A percentile compares a stretch with the other conserved stretches of the same genome.
Evolutionary conservation across 495 filamentous ascomycete species (phyloP).

Genomic region (Penicillium manginii): DNA sequence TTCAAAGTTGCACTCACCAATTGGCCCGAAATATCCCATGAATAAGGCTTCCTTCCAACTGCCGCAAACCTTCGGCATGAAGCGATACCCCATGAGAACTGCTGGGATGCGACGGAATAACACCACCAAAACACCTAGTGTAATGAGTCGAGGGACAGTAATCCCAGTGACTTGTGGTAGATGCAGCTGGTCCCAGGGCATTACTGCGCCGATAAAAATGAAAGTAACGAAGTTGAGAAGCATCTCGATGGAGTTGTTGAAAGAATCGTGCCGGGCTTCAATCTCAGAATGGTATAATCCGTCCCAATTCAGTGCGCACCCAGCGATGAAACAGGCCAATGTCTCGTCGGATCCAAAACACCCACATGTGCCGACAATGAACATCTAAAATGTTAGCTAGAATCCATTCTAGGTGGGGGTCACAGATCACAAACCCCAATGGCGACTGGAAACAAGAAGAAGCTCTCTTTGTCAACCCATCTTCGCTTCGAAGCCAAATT

Average conservation of each 20-base stretch:
- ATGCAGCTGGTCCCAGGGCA: conserved; percentile 44
- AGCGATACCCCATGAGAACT: conserved; percentile 40
- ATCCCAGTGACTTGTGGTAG: conserved; percentile 34
- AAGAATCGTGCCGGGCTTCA: conserved; percentile 42
- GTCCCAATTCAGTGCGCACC: conserved; percentile 45
- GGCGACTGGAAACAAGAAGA: conserved; percentile 34
- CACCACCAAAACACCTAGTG: conserved; percentile 36
- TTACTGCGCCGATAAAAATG: conserved; percentile 47
- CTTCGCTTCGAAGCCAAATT: conserved; percentile 31
- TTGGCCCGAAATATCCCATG: conserved; percentile 46
- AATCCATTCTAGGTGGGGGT: background rate
- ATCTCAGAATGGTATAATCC: conserved; percentile 37
- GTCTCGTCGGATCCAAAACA: conserved; percentile 46
- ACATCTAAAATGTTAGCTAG: conserved; percentile 24
- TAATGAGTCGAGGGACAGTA: conserved; percentile 34
- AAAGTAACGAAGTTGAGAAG: conserved; percentile 47
- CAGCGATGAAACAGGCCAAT: conserved; percentile 45
- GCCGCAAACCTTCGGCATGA: conserved; percentile 40
- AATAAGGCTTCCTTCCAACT: conserved; percentile 46
- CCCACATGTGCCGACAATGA: conserved; percentile 45
- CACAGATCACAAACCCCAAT: conserved; percentile 31
- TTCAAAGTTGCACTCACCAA: conserved; percentile 30
- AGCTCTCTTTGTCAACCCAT: conserved; percentile 44
- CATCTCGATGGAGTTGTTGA: conserved; percentile 39
- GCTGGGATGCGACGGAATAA: conserved; percentile 44